A percentile compares a stretch with the other conserved stretches of the same genome.
These are phyloP conservation scores for Nemania abortiva DNA, from an alignment of 2,329 filamentous ascomycete genomes.

Conservation along the genomic window DNA sequence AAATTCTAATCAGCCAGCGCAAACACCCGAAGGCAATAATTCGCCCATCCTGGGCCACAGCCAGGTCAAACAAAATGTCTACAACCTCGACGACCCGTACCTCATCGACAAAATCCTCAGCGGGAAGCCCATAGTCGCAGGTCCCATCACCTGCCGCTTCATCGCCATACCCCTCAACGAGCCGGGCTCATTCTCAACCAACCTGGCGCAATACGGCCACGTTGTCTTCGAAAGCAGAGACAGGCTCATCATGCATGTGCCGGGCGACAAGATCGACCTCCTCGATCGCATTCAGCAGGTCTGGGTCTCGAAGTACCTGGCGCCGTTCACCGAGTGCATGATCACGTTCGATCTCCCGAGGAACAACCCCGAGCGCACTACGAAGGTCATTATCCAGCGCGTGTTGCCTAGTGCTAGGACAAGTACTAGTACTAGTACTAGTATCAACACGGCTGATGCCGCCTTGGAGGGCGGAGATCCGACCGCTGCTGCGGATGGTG, in stretches of 20 bases:
- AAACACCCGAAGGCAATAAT: not conserved
- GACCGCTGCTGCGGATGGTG: not conserved
- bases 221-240: slow-evolving; percentile 34
- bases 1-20: not conserved
- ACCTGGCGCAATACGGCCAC: slow-evolving; percentile 37
- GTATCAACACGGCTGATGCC: not conserved
- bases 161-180: slow-evolving; percentile 5
- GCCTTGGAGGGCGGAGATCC: not conserved
- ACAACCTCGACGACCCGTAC: slow-evolving; percentile 33
- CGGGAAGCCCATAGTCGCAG: not conserved
- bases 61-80: not conserved
- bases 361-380: not conserved
- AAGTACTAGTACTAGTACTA: too few relatives aligned
- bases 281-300: slow-evolving; percentile 26
- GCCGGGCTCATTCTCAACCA: slow-evolving; percentile 5
- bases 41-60: not conserved
- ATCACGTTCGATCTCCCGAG: slow-evolving; percentile 36
- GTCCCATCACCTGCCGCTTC: slow-evolving; percentile 30
- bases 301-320: slow-evolving; percentile 43
- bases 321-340: slow-evolving; percentile 29
- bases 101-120: slow-evolving; percentile 5
- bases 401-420: not conserved
- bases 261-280: not conserved
- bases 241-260: slow-evolving; percentile 37
- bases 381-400: slow-evolving; percentile 50